A percentile compares a stretch with the other conserved stretches of the same genome.
Conservation (phyloP, 1,284 basidiomycete genomes). For the Erythrobasidium hasegawianum region DNA sequence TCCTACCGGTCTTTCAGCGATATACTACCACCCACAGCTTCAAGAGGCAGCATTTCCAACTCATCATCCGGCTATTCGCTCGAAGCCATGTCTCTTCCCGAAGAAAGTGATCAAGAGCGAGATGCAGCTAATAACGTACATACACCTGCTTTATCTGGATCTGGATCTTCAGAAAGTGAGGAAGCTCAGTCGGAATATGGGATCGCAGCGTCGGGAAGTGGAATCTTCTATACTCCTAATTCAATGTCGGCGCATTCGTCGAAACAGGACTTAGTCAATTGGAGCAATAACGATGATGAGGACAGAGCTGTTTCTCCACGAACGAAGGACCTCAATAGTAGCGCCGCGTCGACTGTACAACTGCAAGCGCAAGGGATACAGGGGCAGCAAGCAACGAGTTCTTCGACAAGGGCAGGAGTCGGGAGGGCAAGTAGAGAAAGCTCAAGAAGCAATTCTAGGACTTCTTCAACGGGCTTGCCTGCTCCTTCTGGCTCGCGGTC, state of each 20-base stretch:
- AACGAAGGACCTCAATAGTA: too few relatives aligned
- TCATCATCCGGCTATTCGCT: conserved; percentile 36
- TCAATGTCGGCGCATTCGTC: neutral
- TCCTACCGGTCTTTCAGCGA: conserved; percentile 28
- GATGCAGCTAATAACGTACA: conserved; percentile 4
- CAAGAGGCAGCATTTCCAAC: conserved; percentile 17
- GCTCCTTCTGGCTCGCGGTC: too few relatives aligned
- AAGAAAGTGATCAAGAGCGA: conserved; percentile 8
- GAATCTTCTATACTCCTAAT: neutral
- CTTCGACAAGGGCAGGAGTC: too few relatives aligned
- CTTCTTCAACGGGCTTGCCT: too few relatives aligned
- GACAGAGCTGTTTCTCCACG: too few relatives aligned
- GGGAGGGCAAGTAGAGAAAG: too few relatives aligned
- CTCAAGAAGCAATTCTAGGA: too few relatives aligned
- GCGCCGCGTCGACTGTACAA: too few relatives aligned
- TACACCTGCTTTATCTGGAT: neutral
- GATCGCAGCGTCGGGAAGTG: neutral
- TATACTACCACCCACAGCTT: conserved; percentile 2
- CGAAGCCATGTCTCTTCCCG: conserved; percentile 34
- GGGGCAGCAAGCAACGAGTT: too few relatives aligned
- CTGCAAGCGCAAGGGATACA: too few relatives aligned
- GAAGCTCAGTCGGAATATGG: neutral
- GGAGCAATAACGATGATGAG: neutral
- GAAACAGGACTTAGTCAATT: neutral
- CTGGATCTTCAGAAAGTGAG: neutral